A percentile compares a stretch with the other conserved stretches of the same genome.
These are phyloP conservation scores for Geotrichum restrictum DNA, from an alignment of 1,139 yeast species.

Conservation along the genomic window DNA sequence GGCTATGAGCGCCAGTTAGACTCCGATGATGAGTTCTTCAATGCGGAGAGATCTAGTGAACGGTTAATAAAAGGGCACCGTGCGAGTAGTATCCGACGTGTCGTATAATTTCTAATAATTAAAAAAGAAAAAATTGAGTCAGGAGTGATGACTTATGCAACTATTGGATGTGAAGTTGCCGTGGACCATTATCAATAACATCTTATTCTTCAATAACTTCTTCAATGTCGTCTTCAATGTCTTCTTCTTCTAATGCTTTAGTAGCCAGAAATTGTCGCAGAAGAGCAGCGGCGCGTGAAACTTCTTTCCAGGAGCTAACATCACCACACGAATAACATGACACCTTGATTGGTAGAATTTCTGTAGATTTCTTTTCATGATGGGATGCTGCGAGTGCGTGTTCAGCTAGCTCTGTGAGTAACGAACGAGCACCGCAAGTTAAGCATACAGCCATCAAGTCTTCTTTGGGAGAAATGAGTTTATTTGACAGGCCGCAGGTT, in stretches of 20 bases:
- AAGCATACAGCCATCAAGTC: neutral
- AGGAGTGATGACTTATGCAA: too few relatives aligned
- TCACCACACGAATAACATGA: neutral
- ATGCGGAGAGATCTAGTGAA: too few relatives aligned
- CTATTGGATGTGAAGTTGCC: too few relatives aligned
- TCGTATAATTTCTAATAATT: neutral
- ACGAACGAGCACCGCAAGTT: neutral
- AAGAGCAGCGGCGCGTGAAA: neutral
- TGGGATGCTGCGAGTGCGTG: neutral
- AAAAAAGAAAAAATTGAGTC: too few relatives aligned
- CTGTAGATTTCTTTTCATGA: neutral
- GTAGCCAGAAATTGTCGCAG: neutral
- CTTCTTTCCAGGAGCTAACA: constrained; percentile 1
- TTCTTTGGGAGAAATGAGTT: neutral
- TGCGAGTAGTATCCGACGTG: neutral
- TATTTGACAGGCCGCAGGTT: neutral
- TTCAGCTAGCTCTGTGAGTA: neutral
- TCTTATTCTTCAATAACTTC: neutral
- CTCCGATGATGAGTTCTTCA: neutral
- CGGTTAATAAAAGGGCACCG: neutral
- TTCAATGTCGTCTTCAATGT: neutral
- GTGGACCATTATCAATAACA: too few relatives aligned
- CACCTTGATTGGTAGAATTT: neutral
- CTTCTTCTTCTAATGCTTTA: neutral
- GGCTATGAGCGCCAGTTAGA: constrained; percentile 23